Evolutionary conservation across 2,329 filamentous ascomycete species (phyloP).

Genomic region (Monosporascus sp.): DNA sequence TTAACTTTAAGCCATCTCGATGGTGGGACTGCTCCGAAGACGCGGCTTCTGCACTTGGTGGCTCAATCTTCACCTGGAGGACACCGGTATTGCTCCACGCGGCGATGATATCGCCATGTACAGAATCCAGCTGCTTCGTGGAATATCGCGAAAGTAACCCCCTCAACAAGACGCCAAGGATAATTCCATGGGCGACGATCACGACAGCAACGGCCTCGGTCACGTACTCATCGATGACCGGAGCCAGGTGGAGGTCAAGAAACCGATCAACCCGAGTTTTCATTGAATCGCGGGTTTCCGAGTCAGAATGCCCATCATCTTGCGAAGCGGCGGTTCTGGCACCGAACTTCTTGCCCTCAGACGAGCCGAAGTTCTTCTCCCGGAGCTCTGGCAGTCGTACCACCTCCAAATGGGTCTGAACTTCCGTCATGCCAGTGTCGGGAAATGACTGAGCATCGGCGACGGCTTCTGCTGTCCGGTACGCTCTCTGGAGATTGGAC

Average conservation of each 20-base stretch:
- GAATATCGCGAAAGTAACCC: conserved; percentile 53
- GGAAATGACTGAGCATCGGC: conserved; percentile 44
- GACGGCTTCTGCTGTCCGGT: conserved; percentile 64
- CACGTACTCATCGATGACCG: conserved; percentile 38
- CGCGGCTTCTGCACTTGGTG: neutral
- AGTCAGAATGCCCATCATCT: conserved; percentile 17
- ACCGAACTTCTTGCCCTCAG: conserved; percentile 59
- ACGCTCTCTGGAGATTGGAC: conserved; percentile 71
- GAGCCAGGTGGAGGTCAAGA: conserved; percentile 57
- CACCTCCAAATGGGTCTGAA: conserved; percentile 23
- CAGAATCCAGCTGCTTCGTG: neutral
- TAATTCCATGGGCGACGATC: conserved; percentile 78
- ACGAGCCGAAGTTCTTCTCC: conserved; percentile 70
- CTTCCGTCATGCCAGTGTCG: neutral
- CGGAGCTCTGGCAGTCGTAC: conserved; percentile 47
- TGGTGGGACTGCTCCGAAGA: conserved; percentile 32
- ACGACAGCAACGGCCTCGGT: conserved; percentile 43
- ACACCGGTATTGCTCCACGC: conserved; percentile 48
- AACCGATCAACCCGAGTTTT: conserved; percentile 59
- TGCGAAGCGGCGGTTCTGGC: conserved; percentile 34
- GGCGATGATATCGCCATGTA: conserved; percentile 23
- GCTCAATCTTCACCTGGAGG: conserved; percentile 19
- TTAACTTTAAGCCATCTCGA: conserved; percentile 30
- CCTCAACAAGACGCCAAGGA: conserved; percentile 65
- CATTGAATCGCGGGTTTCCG: conserved; percentile 68